Percentiles rank a stretch among this genome's conserved stretches.
Conservation (phyloP, 2,329 filamentous ascomycete species). For the Diplodia seriata region DNA sequence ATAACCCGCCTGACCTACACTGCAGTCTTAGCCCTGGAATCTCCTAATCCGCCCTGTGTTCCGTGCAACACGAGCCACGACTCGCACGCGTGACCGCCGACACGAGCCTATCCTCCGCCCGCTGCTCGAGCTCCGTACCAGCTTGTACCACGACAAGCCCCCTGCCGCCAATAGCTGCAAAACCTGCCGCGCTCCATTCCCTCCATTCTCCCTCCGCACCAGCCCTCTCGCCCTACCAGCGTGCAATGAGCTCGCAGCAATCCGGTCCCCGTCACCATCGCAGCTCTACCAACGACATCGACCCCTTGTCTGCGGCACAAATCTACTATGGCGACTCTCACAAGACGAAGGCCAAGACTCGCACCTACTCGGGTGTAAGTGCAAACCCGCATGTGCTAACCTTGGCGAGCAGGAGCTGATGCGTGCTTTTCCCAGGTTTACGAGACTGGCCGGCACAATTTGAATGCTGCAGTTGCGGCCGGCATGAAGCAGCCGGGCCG, state of each 20-base stretch:
- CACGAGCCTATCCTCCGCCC: slow-evolving; percentile 11
- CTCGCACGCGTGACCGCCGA: slow-evolving; percentile 28
- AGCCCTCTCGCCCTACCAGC: neutral
- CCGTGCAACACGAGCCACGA: slow-evolving; percentile 22
- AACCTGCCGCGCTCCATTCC: neutral
- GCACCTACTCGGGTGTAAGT: slow-evolving; percentile 65
- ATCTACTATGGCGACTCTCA: slow-evolving; percentile 66
- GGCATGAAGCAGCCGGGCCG: slow-evolving; percentile 43
- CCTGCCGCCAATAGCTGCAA: slow-evolving; percentile 16
- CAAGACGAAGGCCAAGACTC: slow-evolving; percentile 55
- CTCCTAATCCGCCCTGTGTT: slow-evolving; percentile 5
- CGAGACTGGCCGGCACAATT: slow-evolving; percentile 36
- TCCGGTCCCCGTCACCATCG: slow-evolving; percentile 42
- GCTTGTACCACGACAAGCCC: slow-evolving; percentile 25
- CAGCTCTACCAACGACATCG: slow-evolving; percentile 53
- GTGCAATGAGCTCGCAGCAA: slow-evolving; percentile 50
- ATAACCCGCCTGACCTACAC: slow-evolving; percentile 6
- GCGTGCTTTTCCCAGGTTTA: slow-evolving; percentile 1
- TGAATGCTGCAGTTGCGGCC: slow-evolving; percentile 39
- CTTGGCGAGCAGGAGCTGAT: slow-evolving; percentile 10
- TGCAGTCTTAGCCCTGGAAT: slow-evolving; percentile 17
- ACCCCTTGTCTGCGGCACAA: slow-evolving; percentile 64
- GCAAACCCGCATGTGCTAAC: neutral
- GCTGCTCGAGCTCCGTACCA: slow-evolving; percentile 23
- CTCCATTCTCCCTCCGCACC: neutral